Conservation (phyloP, 306 rosid genomes). For the Quercus ilex region DNA sequence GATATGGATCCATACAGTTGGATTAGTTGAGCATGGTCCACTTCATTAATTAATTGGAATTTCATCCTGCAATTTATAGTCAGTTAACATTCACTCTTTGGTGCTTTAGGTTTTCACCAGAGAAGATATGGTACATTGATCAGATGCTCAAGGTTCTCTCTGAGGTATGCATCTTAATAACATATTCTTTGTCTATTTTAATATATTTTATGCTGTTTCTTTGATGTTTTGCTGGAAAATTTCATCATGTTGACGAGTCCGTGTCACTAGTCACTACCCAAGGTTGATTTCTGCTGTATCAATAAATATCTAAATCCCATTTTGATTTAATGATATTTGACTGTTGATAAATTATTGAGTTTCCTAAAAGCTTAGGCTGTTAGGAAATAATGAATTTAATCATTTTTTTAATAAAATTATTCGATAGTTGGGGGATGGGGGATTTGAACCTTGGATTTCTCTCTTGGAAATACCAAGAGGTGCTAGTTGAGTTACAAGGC, state of each 20-base stretch:
- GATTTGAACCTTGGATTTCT: too few relatives aligned
- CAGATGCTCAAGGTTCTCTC: constrained; percentile 98
- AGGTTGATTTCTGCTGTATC: not conserved
- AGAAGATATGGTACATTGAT: constrained; percentile 97
- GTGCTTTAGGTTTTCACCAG: constrained; percentile 81
- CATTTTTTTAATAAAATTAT: too few relatives aligned
- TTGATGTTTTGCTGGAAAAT: not conserved
- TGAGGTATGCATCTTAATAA: constrained; percentile 70
- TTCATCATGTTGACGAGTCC: not conserved
- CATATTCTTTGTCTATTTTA: constrained; percentile 8
- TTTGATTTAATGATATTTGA: not conserved
- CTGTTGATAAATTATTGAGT: too few relatives aligned
- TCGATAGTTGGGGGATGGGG: too few relatives aligned
- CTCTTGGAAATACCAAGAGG: too few relatives aligned
- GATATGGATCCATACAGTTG: not conserved
- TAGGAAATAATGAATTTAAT: too few relatives aligned
- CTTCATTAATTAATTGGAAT: constrained; percentile 16
- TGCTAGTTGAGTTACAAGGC: too few relatives aligned
- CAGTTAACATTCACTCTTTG: constrained; percentile 35
- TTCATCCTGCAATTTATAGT: not conserved
- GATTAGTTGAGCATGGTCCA: constrained; percentile 9
- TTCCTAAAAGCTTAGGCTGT: too few relatives aligned
- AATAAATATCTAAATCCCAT: not conserved
- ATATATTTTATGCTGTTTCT: not conserved
- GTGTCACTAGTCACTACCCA: not conserved